These are phyloP conservation scores for Rhytidhysteron rufulum DNA, from an alignment of 2,329 filamentous ascomycete species.

Conservation along the genomic window DNA sequence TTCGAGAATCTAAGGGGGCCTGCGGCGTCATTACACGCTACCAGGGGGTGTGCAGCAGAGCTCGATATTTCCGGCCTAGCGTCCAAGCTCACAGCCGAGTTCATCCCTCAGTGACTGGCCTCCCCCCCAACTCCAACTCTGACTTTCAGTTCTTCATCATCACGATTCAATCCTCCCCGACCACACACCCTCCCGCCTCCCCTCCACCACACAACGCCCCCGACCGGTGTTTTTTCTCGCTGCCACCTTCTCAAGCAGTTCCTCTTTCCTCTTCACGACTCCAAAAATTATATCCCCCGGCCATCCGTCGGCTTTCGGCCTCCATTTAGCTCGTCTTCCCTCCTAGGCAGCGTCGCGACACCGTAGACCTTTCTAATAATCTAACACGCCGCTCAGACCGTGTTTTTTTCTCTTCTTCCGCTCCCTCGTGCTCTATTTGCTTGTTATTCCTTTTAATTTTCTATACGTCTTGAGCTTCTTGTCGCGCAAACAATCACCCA, in stretches of 20 bases:
- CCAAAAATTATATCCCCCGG: constrained; percentile 13
- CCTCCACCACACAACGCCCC: constrained; percentile 10
- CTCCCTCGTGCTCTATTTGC: constrained; percentile 29
- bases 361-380: constrained; percentile 21
- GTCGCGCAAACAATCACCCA: constrained; percentile 13
- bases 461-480: constrained; percentile 8
- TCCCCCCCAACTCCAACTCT: constrained; percentile 10
- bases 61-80: constrained; percentile 3
- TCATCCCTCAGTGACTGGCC: constrained; percentile 8
- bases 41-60: not conserved
- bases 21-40: not conserved
- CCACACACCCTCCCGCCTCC: not conserved
- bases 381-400: constrained; percentile 28
- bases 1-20: not conserved
- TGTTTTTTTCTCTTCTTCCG: constrained; percentile 26
- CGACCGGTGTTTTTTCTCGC: constrained; percentile 21
- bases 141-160: constrained; percentile 5
- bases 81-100: not conserved
- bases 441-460: constrained; percentile 28
- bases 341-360: constrained; percentile 29
- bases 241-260: constrained; percentile 18
- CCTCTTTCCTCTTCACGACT: constrained; percentile 19
- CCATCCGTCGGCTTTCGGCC: constrained; percentile 3
- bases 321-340: constrained; percentile 8
- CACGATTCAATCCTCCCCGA: constrained; percentile 3